phyloP scores from a whole-genome alignment of 2,329 filamentous ascomycete genomes.

The Arthrobotrys musiformis region DNA sequence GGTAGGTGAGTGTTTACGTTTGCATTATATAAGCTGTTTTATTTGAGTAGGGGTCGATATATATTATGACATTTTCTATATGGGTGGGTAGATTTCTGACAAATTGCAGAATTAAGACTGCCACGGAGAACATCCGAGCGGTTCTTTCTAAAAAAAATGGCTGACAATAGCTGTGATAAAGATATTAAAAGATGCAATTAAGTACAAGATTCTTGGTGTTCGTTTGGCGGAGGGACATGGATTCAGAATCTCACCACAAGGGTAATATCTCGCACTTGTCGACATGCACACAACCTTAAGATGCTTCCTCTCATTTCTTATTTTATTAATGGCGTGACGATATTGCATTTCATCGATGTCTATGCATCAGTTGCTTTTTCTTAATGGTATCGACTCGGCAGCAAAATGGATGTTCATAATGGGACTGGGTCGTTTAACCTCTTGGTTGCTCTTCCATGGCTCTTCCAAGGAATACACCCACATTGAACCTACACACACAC shows the following conservation, averaged over 20 bases:
- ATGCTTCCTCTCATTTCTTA: constrained; percentile 10
- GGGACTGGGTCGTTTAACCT: constrained; percentile 13
- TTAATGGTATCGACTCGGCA: not conserved
- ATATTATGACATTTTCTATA: constrained; percentile 23
- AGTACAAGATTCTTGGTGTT: constrained; percentile 10
- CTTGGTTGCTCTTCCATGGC: constrained; percentile 5
- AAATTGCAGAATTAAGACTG: not conserved
- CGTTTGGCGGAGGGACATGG: constrained; percentile 2
- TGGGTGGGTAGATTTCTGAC: not conserved
- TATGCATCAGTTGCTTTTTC: constrained; percentile 14
- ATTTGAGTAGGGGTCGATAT: constrained; percentile 4
- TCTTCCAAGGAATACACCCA: constrained; percentile 13
- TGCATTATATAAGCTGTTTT: constrained; percentile 17
- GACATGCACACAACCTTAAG: constrained; percentile 4
- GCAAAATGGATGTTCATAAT: not conserved
- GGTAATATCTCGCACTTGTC: constrained; percentile 12
- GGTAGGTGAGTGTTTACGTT: constrained; percentile 1
- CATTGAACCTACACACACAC: constrained; percentile 14
- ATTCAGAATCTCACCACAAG: not conserved
- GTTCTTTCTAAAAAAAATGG: not conserved
- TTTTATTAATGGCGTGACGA: constrained; percentile 25
- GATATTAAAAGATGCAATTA: constrained; percentile 1
- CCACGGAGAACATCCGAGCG: constrained; percentile 1
- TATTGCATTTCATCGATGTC: constrained; percentile 2
- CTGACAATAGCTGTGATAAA: constrained; percentile 3